Base-by-base conservation (phyloP, 306 rosid genomes). In the Castanea sativa region DNA sequence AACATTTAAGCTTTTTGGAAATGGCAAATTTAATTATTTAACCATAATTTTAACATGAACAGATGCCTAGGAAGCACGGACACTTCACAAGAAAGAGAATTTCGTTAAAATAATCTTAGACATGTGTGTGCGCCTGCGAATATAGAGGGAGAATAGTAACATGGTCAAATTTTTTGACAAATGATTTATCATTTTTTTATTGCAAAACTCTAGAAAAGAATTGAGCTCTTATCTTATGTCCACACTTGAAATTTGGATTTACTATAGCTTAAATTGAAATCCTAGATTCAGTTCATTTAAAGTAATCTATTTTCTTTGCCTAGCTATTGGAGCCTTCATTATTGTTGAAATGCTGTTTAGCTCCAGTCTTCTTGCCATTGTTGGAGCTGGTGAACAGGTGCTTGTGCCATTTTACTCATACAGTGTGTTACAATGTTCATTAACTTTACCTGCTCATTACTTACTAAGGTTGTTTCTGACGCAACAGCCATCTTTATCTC, bases 361-460 rank as follows among this genome's bases (percentile, higher is more conserved):
- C 76, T 91, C 99, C 33, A 94, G 93, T 86, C 99, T 94, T 74
- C 91, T 94, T 75, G 99, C 99, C 76, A 90, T 94, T 33, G 97
- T 94, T 81, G 99, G 99, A 51, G 99, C 97, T 69, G 99, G 99
- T 56, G 92, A 94, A 83, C 97, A 94, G 99, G 99, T 91, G 59
- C 32, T 69, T 71, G 21, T 19, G 20, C 23, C 72, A 38, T 58
- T 65, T 53, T 82, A 57, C 7, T 52, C 12, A 27, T 10, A 10
- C 27, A 6, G 52, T 70, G 13, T 19, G 18, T 49, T 79, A 35
- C 56, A 2, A 1, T 35, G 11, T 67, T 21, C 23, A 0, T 78
- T 55, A 4, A 63, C 73, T 59, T 59, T 73, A 61, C 56, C 43
- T 75, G 41, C 55, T 74, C 51, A 75, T 71, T 29, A 49, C 35